Base-by-base conservation (phyloP, 257 asterid species). In the Thymus mandschuricus region DNA sequence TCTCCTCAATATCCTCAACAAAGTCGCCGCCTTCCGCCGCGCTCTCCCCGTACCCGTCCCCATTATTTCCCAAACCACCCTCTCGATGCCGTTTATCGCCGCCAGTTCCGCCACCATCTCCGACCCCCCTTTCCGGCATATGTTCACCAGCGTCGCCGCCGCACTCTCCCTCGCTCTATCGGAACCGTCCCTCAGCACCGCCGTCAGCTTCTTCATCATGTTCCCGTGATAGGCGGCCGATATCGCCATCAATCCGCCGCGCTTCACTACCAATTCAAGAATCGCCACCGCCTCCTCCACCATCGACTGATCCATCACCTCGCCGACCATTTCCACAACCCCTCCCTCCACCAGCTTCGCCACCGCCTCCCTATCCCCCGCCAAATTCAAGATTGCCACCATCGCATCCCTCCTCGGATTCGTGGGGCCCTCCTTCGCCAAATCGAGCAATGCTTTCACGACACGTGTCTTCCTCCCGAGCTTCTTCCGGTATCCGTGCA, bases 31-130 rank as follows among this genome's bases (percentile, higher is more conserved):
- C 81, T 92, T 92, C 77, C 96, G 77, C 75, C 90, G 78, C 0
- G 76, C 92, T 68, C 98, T 80, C 43, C 85, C 94, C 11, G 96
- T 88, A 11, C 96, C 98, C 80, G 59, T 82, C 43, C 96, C 96
- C 91, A 92, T 86, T 51, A 85, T 74, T 50, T 92, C 98, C 98
- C 98, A 89, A 21, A 89, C 81, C 54, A 85, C 85, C 33, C 96
- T 79, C 81, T 92, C 96, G 35, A 89, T 85, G 15, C 96, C 96
- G 0, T 76, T 56, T 13, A 85, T 69, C 9, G 83, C 84, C 15
- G 96, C 96, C 34, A 92, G 69, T 71, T 82, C 89, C 5, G 80
- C 84, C 81, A 85, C 93, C 87, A 87, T 81, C 75, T 92, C 96
- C 7, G 88, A 81, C 5, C 98, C 96, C 28, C 98, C 98, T 67